A percentile compares a stretch with the other conserved stretches of the same genome.
These are phyloP conservation scores for maize (Zea mays) DNA, from an alignment of 176 grass and related monocot genomes.

Conservation along the genomic window Zm-B73-REFERENCE-NAM-5.0 NC_050105.1:137983501-137984000, in stretches of 20 bases:
- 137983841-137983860: neutral
- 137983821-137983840: neutral
- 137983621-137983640: neutral
- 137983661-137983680: neutral
- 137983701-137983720: neutral
- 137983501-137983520: constrained; percentile 4
- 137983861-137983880: too few relatives aligned
- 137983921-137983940: neutral
- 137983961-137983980: neutral
- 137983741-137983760: neutral
- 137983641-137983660: neutral
- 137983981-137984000: neutral
- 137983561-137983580: neutral
- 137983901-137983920: neutral
- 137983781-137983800: neutral
- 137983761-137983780: neutral
- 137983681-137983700: constrained; percentile 6
- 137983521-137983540: constrained; percentile 28
- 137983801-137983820: neutral
- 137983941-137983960: neutral
- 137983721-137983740: too few relatives aligned
- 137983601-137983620: neutral
- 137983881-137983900: too few relatives aligned
- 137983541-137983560: neutral
- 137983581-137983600: neutral